Conservation (phyloP, 1,284 basidiomycete genomes). For the Cutaneotrichosporon sp. region DNA sequence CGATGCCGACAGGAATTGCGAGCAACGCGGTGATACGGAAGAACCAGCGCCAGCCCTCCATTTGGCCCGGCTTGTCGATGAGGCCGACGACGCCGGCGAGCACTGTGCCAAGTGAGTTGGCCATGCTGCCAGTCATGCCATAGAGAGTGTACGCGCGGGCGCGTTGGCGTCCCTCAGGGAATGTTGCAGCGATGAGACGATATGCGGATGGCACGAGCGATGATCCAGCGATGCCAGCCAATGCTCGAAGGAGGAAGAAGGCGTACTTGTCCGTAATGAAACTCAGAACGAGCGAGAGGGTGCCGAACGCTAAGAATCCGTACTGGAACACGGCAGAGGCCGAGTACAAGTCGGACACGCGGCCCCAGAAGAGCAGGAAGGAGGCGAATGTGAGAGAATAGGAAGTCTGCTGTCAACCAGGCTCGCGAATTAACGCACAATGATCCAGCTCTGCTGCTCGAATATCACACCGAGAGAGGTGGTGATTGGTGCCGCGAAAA, state of each 20-base stretch:
- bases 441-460: constrained; percentile 35
- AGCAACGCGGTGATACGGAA: constrained; percentile 45
- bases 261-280: constrained; percentile 41
- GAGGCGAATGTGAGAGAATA: constrained; percentile 38
- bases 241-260: constrained; percentile 42
- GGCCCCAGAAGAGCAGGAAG: constrained; percentile 41
- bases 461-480: constrained; percentile 28
- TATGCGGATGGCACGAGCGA: constrained; percentile 38
- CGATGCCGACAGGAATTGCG: constrained; percentile 15
- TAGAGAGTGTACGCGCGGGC: constrained; percentile 37
- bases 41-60: constrained; percentile 48
- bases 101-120: constrained; percentile 34
- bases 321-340: constrained; percentile 32
- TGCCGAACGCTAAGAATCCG: constrained; percentile 37
- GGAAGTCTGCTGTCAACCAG: constrained; percentile 18
- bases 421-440: constrained; percentile 16
- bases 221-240: constrained; percentile 41
- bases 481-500: constrained; percentile 30
- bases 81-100: constrained; percentile 40
- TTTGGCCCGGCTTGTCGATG: constrained; percentile 41
- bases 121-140: constrained; percentile 40
- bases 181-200: constrained; percentile 39
- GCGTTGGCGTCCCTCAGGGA: constrained; percentile 27
- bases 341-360: constrained; percentile 37
- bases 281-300: constrained; percentile 40